Base-by-base conservation (phyloP, 192 early-diverging fungal species). In the Podila minutissima region DNA sequence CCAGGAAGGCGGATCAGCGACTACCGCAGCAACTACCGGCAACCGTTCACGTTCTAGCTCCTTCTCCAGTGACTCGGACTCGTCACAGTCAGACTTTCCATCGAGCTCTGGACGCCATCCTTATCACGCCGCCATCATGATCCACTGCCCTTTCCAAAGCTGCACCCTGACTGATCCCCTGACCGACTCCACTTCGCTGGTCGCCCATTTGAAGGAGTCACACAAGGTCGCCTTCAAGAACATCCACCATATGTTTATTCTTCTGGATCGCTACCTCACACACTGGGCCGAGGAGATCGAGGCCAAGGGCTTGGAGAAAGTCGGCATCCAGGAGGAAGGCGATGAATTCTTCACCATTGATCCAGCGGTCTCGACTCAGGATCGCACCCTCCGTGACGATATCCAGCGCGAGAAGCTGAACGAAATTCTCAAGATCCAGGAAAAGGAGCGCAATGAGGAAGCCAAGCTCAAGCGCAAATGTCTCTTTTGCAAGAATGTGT, bases 401-500 rank as follows among this genome's bases (percentile, higher is more conserved):
- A 87, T 95, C 66, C 94, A 95, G 70, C 78, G 82, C 15, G 89
- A 89, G 49, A 91, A 93, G 48, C 76, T 96, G 84, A 89, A 91
- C 32, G 90, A 92, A 62, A 90, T 96, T 60, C 82, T 96, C 59
- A 83, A 88, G 48, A 81, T 86, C 4, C 96, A 96, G 75, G 92
- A 92, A 38, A 79, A 78, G 61, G 94, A 95, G 76, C 87, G 93
- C 17, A 88, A 88, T 20, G 77, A 86, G 48, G 92, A 92, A 53
- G 89, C 93, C 1, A 89, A 85, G 32, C 62, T 78, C 50, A 88
- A 91, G 48, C 86, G 91, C 72, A 95, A 97, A 71, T 98, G 96
- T 82, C 83, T 98, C n/a, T 98, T 98, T 84, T 98, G 96, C 88
- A 95, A 94, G 77, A 89, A 92, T 58, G 72, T 91, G 15, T 93